A percentile compares a stretch with the other conserved stretches of the same genome.
Conservation (phyloP, 2,329 filamentous ascomycete species). For the Aspergillus sojae region DNA sequence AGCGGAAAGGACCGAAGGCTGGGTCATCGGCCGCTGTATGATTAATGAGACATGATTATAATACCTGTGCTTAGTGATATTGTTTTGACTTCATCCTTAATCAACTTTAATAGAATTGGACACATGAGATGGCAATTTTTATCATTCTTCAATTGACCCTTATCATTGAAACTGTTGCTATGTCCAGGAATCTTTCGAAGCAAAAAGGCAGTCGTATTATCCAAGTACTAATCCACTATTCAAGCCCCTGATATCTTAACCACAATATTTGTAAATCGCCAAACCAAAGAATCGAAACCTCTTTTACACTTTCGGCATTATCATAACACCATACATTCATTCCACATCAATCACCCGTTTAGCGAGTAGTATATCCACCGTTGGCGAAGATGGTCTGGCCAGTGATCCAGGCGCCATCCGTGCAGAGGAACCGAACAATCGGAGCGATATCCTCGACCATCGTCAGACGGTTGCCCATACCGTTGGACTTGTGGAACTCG, state of each 20-base stretch:
- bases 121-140: not conserved
- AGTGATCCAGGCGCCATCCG: constrained; percentile 50
- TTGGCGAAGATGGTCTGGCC: constrained; percentile 55
- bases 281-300: not conserved
- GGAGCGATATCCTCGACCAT: constrained; percentile 51
- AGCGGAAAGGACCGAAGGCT: constrained; percentile 28
- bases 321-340: not conserved
- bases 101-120: constrained; percentile 4
- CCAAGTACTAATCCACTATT: not conserved
- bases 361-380: constrained; percentile 51
- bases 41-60: constrained; percentile 11
- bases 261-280: not conserved
- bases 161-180: not conserved
- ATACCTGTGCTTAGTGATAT: not conserved
- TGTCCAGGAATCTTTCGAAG: not conserved
- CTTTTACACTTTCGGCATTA: not conserved
- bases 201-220: not conserved
- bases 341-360: constrained; percentile 3
- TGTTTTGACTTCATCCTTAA: constrained; percentile 4
- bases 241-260: not conserved
- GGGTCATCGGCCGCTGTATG: constrained; percentile 14
- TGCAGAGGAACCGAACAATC: constrained; percentile 48
- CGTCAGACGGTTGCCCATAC: constrained; percentile 46
- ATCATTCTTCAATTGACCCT: not conserved
- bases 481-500: constrained; percentile 50